Evolutionary conservation across 306 rosid species (phyloP), one percentile per base, ranked within the genome.

Genomic region (Casuarina equisetifolia): DNA sequence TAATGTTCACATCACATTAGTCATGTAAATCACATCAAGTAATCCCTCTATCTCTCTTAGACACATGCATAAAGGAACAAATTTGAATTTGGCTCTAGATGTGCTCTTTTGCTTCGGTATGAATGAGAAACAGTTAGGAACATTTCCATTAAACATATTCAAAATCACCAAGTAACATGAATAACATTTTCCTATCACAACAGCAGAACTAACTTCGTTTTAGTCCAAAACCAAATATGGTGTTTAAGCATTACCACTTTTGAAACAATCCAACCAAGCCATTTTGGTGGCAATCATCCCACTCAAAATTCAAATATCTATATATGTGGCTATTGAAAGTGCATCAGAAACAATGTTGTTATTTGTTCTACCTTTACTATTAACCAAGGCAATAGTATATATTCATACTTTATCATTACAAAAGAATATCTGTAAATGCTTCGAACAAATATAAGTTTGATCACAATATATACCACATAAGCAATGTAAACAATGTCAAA

Each of bases 401-500:
- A 53, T 16, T 4, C 7, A 40, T 45, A 20, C 17, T 70, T 32
- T 5, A 25, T 15, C 55, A 19, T 20, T 2, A 36, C 20, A 62
- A 79, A 66, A 13, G 3, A 40, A 69, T n/a, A 3, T 49, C 69
- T 39, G 63, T 75, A 12, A 43, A 49, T 80, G 73, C 58, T 70
- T 6, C 1, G 32, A 63, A n/a, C 71, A 39, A 59, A 55, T 64
- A 63, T 61, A 52, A 50, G 75, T 69, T 9, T 51, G 67, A 55
- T 44, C 73, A 70, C 48, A 73, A 61, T 35, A 51, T 78, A 69
- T 88, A 90, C 94, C 87, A 90, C 78, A 79, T 5, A 84, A 69
- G 89, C 72, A 74, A 86, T 74, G 77, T 91, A 88, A 64, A 90
- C 81, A 48, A 90, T 61, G 78, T 90, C 86, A 46, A 90, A 90